Base-by-base conservation (phyloP, 2,329 filamentous ascomycete genomes). In the Uncinocarpus reesii region DNA sequence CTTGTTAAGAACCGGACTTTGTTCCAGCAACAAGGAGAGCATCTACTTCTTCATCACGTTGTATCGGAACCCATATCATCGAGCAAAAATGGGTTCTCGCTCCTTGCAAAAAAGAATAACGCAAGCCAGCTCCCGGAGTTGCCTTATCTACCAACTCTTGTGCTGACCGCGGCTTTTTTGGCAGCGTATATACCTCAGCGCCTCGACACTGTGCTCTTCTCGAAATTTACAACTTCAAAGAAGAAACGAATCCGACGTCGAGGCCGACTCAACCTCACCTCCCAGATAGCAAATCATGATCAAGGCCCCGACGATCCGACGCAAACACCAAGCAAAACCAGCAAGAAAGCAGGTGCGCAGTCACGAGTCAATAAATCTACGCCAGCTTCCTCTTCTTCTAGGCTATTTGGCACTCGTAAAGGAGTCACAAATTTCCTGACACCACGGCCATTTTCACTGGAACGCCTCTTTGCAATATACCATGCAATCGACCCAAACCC, bases 1-100 rank as follows among this genome's bases (percentile, higher is more conserved):
- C 76, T 96, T 48, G 81, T 73, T n/a, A 65, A 62, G 41, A 71
- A 71, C 52, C 61, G 71, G 46, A 55, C 61, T 6, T 57, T 74
- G 32, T 72, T 73, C 57, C 67, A 71, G 40, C 60, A 65, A 13
- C 67, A 70, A 50, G 69, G 68, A 28, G 71, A 73, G 57, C 59
- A 60, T 4, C 61, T 66, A 21, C 60, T 74, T 18, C 62, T 69
- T 20, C 64, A 71, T 56, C 64, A 58, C 56, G 62, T 68, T 31
- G 60, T 66, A 23, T 57, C 64, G 2, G 32, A 48, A 15, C n/a
- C 28, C 24, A 32, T 41, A 6, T 46, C 51, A 15, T 52, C 52
- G 15, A 42, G 28, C 10, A 32, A 38, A 15, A 37, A 49, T 23
- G 35, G 6, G 21, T 37, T 11, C 15, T 47, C 29, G 50, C 52